Conservation (phyloP, 2,329 filamentous ascomycete species). For the Pyrenophora seminiperda region DNA sequence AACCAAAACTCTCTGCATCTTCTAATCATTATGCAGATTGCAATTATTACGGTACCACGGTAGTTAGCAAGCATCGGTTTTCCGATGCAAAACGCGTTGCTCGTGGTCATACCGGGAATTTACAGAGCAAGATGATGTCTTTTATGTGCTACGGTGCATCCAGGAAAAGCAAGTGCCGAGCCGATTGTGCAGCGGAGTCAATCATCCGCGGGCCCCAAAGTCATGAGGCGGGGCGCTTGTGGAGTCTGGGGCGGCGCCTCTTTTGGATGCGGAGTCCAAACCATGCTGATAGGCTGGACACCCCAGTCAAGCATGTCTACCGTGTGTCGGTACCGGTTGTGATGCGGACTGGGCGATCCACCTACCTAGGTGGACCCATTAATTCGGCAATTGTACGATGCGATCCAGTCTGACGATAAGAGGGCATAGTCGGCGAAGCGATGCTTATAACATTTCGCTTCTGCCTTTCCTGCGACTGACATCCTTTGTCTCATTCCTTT, state of each 20-base stretch:
- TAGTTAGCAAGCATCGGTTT: conserved; percentile 16
- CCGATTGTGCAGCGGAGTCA: conserved; percentile 7
- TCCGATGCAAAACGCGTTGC: too few relatives aligned
- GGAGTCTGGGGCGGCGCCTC: conserved; percentile 26
- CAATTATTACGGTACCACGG: conserved; percentile 40
- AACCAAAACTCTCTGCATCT: not conserved
- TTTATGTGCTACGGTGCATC: too few relatives aligned
- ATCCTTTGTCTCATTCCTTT: conserved; percentile 7
- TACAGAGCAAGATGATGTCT: not conserved
- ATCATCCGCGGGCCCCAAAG: conserved; percentile 7
- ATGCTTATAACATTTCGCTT: conserved; percentile 6
- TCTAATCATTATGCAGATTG: conserved; percentile 35
- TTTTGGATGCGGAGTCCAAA: conserved; percentile 22
- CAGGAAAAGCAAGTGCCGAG: not conserved
- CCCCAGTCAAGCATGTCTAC: conserved; percentile 5
- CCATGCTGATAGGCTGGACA: conserved; percentile 20
- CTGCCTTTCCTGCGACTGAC: conserved; percentile 1
- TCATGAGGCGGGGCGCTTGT: conserved; percentile 29
- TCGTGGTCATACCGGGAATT: not conserved
- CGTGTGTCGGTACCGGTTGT: conserved; percentile 7
- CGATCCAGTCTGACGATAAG: not conserved
- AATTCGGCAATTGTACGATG: conserved; percentile 24
- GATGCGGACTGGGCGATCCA: conserved; percentile 5
- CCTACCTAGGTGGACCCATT: conserved; percentile 1
- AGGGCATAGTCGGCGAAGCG: conserved; percentile 1